Base-by-base conservation (phyloP, 2,329 filamentous ascomycete genomes). In the Colletotrichum sp. region DNA sequence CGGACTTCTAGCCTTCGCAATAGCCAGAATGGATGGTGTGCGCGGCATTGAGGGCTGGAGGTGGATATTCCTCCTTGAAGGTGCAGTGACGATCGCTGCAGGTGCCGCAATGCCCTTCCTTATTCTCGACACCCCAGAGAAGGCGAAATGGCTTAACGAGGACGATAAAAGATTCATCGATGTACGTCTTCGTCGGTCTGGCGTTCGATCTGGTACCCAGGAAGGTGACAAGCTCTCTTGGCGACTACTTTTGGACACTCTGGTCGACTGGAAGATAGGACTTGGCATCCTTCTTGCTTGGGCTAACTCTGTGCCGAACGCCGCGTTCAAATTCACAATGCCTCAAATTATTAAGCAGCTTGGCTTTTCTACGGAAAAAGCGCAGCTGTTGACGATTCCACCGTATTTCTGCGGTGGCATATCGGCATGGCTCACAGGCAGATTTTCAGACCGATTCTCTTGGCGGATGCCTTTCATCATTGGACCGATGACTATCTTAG, bases 11-110 rank as follows among this genome's bases (percentile, higher is more conserved):
- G 87, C 86, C 6, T 85, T 85, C 1, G 86, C 82, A 2, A 84
- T 89, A 15, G 83, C 91, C 4, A 83, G 88, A 60, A 87, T 92
- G 83, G 81, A 87, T 48, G 90, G 89, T 3, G 81, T 87, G 6
- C 80, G 79, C 18, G 89, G 88, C 6, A 82, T 85, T 18, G 81
- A 87, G 0, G 90, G 90, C 13, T 92, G 90, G 90, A 88, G 89
- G 81, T 92, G 89, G 89, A 85, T 91, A 8, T 83, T 87, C 61
- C 78, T 87, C 5, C 81, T 87, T 6, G 85, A 87, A 66, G 78
- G 85, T 30, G 52, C 26, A 74, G 43, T 60, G 48, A 28, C 9
- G 5, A 9, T 24, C 8, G 26, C 88, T 4, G 87, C 92, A 75
- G 91, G 90, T 1, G 30, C 82, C 6, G 43, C 71, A 75, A 74